Percentiles rank a stretch among this genome's conserved stretches.
These are phyloP conservation scores for Pterulicium gracile DNA, from an alignment of 1,284 basidiomycete genomes.

Conservation along the genomic window DNA sequence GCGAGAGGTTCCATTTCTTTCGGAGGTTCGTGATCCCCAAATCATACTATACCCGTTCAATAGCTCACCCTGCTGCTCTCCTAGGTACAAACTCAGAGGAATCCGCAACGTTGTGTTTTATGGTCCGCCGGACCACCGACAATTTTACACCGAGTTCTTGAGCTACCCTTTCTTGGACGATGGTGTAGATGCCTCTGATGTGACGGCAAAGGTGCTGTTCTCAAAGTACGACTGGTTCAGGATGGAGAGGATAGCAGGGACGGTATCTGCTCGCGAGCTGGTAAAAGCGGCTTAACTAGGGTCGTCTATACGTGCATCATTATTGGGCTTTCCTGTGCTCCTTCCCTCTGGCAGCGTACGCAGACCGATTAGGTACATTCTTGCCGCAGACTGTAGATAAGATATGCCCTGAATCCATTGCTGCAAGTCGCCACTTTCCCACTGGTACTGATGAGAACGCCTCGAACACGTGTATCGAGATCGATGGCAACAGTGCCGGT, in stretches of 20 bases:
- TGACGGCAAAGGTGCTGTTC: constrained; percentile 50
- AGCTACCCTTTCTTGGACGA: constrained; percentile 81
- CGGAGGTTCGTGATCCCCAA: constrained; percentile 42
- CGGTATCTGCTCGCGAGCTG: constrained; percentile 37
- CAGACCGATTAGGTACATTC: no score
- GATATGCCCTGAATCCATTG: no score
- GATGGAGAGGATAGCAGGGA: constrained; percentile 73
- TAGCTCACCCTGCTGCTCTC: constrained; percentile 5
- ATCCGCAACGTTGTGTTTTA: constrained; percentile 92
- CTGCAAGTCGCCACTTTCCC: no score
- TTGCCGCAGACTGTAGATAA: no score
- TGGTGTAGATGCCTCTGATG: constrained; percentile 67
- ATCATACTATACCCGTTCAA: constrained; percentile 5
- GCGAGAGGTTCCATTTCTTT: constrained; percentile 98
- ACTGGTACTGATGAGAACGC: no score
- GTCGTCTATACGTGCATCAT: no score
- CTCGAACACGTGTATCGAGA: no score
- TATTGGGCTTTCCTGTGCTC: no score
- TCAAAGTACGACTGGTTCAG: constrained; percentile 83
- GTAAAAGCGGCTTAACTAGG: constrained; percentile 18
- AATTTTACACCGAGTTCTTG: constrained; percentile 86
- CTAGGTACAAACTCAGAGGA: constrained; percentile 83
- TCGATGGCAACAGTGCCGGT: no score
- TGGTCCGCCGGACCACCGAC: constrained; percentile 79
- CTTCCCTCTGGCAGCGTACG: no score